Base-by-base conservation (phyloP, 2,329 filamentous ascomycete genomes). In the Setomelanomma holmii region DNA sequence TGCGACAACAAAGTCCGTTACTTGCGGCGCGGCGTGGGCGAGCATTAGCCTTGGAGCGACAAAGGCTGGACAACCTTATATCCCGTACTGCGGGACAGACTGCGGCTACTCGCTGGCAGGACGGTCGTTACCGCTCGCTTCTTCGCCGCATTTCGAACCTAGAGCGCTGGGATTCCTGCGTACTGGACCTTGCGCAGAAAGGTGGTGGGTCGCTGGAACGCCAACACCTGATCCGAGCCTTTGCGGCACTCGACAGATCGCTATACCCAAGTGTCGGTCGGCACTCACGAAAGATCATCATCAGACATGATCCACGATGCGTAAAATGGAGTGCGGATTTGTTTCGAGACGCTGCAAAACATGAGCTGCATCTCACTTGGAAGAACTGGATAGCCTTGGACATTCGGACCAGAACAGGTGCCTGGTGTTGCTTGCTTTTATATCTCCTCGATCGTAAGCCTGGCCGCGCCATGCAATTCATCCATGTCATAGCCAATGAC, bases 71-170 rank as follows among this genome's bases (percentile, higher is more conserved):
- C 27, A 30, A 8, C 3, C 10, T 30, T 14, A 14, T 10, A 14
- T 10, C 27, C 5, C 14, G 10, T 14, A 30, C 27, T 30, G 27
- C 27, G 10, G 10, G 14, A 10, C 27, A 14, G 10, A 30, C 10
- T 6, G 27, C 23, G 35, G 34, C 55, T 58, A 23, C 44, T 58
- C 11, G 23, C 44, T 17, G 10, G 14, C 27, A 6, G 5, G 27
- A 64, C 23, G 70, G 69, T n/a, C 62, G 61, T 39, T 72, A 71
- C 49, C 51, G 70, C 23, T 69, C 69, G 16, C 53, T 73, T 20
- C 39, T 34, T 14, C 69, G 70, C 14, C 63, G 67, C 12, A 53
- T 71, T n/a, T 41, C 57, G 44, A 63, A 57, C 19, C 55, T 66
- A 19, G 22, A 42, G 20, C 47, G 41, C 2, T 63, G 61, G 60